phyloP scores from a whole-genome alignment of 2,329 filamentous ascomycete species.

The Verticillium klebahnii region DNA sequence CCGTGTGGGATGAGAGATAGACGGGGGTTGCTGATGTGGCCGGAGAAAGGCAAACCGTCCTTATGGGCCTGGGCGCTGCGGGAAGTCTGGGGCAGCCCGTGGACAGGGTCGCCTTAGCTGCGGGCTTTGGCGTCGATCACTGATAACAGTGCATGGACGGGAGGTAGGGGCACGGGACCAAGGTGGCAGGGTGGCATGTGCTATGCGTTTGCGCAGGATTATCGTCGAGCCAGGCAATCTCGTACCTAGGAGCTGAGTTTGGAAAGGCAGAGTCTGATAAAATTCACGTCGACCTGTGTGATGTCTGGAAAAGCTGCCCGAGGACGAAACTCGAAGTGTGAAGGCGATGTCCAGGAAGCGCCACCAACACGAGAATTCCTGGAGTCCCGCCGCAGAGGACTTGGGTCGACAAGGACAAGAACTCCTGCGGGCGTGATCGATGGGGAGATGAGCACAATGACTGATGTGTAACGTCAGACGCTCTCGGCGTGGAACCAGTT shows the following conservation, averaged over 20 bases:
- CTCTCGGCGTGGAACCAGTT: not conserved
- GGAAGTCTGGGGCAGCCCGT: conserved; percentile 1
- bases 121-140: not conserved
- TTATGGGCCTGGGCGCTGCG: not conserved
- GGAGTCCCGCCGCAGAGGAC: not conserved
- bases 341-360: not conserved
- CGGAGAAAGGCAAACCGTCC: conserved; percentile 2
- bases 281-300: not conserved
- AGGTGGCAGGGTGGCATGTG: not conserved
- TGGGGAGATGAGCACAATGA: not conserved
- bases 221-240: not conserved
- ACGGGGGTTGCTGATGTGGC: not conserved
- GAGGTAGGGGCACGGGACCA: not conserved
- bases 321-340: not conserved
- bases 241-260: not conserved
- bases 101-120: not conserved
- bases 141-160: not conserved
- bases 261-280: not conserved
- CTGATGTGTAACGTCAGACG: not conserved
- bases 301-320: not conserved
- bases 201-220: not conserved
- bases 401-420: not conserved
- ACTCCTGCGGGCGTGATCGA: not conserved
- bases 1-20: conserved; percentile 3
- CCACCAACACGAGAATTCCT: not conserved